Conservation (phyloP, 257 asterid species). For the Nicotiana otophora region DNA sequence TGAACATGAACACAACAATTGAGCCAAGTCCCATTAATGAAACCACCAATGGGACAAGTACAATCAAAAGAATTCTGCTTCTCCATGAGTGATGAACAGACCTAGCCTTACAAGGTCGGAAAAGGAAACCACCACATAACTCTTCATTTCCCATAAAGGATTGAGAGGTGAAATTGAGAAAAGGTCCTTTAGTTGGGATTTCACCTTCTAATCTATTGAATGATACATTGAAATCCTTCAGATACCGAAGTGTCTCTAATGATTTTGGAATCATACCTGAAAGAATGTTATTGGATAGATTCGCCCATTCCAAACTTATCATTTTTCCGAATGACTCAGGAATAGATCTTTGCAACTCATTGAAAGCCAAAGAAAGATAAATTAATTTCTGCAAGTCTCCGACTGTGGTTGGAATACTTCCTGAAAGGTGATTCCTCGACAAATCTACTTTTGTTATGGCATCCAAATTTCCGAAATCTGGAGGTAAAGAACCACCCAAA, state of each 20-base stretch:
- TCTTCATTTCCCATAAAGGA: too few relatives aligned
- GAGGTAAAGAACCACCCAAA: conserved; percentile 27
- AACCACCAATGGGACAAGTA: not conserved
- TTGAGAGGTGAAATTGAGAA: conserved; percentile 17
- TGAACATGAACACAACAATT: not conserved
- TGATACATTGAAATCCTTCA: conserved; percentile 20
- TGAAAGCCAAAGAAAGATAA: too few relatives aligned
- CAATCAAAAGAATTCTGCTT: not conserved
- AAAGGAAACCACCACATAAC: too few relatives aligned
- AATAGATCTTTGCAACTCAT: conserved; percentile 31
- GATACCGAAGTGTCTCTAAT: conserved; percentile 14
- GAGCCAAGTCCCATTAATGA: not conserved
- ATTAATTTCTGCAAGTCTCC: too few relatives aligned
- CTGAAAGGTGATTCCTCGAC: conserved; percentile 20
- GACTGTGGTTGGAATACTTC: too few relatives aligned
- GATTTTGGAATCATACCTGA: conserved; percentile 25
- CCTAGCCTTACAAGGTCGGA: too few relatives aligned
- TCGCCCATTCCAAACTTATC: conserved; percentile 28
- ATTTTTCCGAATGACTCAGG: conserved; percentile 26
- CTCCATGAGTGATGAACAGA: too few relatives aligned
- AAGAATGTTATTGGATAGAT: conserved; percentile 23
- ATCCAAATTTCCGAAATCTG: conserved; percentile 19
- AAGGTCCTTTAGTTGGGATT: conserved; percentile 27
- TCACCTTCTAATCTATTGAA: conserved; percentile 12
- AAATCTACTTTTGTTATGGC: conserved; percentile 18